Base-by-base conservation (phyloP, 805 yeast genomes). In the Hanseniaspora lindneri region DNA sequence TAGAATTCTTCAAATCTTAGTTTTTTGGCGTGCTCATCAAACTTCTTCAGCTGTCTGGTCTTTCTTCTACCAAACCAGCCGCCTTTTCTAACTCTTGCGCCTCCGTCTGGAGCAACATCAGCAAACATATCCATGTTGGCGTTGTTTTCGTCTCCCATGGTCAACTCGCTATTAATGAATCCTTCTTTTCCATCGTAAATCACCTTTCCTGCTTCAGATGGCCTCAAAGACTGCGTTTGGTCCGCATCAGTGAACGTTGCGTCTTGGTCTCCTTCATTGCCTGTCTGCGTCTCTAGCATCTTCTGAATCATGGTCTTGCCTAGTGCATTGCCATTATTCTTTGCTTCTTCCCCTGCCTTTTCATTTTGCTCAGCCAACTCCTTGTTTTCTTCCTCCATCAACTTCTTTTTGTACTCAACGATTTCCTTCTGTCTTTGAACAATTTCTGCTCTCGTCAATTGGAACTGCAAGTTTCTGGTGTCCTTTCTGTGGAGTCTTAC, bases 1-100 rank as follows among this genome's bases (percentile, higher is more conserved):
- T 84, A 89, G 62, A 81, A 85, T 66, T 92, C 98, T 66, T 92
- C 98, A 61, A 89, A 92, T 60, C 97, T 73, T 53, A 92, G 69
- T 59, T 78, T 81, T 53, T 89, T 74, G 52, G 85, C 88, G 8
- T 76, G 76, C 56, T 88, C 97, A 58, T 86, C 86, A 61, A 85
- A 77, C 24, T 80, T 75, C 55, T 75, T 79, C 17, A 86, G 76
- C 63, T 88, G 95, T 57, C 88, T 75, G 1, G 96, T 87, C 61
- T 87, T 87, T 54, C 83, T 75, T 27, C 33, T 49, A 60, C 80
- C 82, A 67, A 51, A 75, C 61, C 73, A 74, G 51, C 76, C 74
- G 39, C 73, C 71, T 56, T 74, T 77, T 44, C 60, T 63, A 2
- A 33, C 52, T 53, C 92, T 71, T 2, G 92, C 94, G 23, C 92